These are phyloP conservation scores for Phytophthora pisi DNA, from an alignment of 352 stramenopile genomes.

Conservation along the genomic window DNA sequence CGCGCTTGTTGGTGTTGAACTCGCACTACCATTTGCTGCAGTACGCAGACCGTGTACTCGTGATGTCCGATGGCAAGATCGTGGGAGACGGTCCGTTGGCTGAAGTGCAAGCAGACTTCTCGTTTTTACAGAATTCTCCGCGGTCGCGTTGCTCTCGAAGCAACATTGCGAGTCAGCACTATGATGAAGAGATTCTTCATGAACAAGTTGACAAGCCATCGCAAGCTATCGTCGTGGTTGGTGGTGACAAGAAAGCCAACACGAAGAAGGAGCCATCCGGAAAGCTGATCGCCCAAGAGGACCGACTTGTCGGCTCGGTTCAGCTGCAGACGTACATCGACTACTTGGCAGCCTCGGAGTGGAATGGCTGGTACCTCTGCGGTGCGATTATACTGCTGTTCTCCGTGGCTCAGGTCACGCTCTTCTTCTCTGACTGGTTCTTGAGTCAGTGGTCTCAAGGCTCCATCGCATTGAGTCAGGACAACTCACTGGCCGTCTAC, in stretches of 20 bases:
- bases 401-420: slow-evolving; percentile 32
- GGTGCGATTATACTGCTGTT: slow-evolving; percentile 36
- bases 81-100: slow-evolving; percentile 75
- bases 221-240: not conserved
- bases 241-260: not conserved
- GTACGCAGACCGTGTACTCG: slow-evolving; percentile 56
- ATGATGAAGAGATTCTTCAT: not conserved
- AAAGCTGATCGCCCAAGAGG: not conserved
- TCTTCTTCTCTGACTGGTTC: slow-evolving; percentile 55
- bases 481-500: slow-evolving; percentile 38
- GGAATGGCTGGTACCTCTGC: slow-evolving; percentile 25
- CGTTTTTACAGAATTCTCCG: slow-evolving; percentile 11
- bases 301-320: not conserved
- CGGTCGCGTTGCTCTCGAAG: not conserved
- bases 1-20: slow-evolving; percentile 93
- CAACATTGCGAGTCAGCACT: not conserved
- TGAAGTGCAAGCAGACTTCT: slow-evolving; percentile 52
- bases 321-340: slow-evolving; percentile 36
- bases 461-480: slow-evolving; percentile 30
- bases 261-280: not conserved
- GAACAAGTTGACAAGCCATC: not conserved
- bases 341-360: slow-evolving; percentile 43
- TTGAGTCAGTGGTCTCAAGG: slow-evolving; percentile 45
- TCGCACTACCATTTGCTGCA: slow-evolving; percentile 89
- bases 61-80: slow-evolving; percentile 79